Base-by-base conservation (phyloP, 371 early-diverging fungal genomes). In the Basidiobolus meristosporus region DNA sequence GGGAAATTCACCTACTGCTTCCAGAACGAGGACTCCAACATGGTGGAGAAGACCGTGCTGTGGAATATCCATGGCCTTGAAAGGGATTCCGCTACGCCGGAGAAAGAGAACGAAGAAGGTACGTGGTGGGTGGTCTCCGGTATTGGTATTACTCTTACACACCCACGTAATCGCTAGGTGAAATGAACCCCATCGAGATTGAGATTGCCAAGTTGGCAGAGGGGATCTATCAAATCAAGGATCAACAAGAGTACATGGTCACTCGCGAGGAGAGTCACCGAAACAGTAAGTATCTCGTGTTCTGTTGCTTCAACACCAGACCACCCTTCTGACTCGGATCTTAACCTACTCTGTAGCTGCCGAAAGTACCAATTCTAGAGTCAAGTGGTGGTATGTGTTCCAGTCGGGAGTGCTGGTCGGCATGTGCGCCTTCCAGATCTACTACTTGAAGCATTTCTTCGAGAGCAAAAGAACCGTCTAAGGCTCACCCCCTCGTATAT, bases 1-100 rank as follows among this genome's bases (percentile, higher is more conserved):
- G n/a, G n/a, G n/a, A n/a, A n/a, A n/a, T n/a, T n/a, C n/a, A 60
- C 60, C 15, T 84, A 77, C 53, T 84, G 85, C 59, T 82, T 84
- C 58, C n/a, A n/a, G n/a, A n/a, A n/a, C n/a, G n/a, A n/a, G n/a
- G n/a, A n/a, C n/a, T n/a, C n/a, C n/a, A n/a, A n/a, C n/a, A n/a
- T n/a, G n/a, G n/a, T n/a, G n/a, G n/a, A n/a, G n/a, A n/a, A n/a
- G n/a, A n/a, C n/a, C n/a, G n/a, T n/a, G n/a, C n/a, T n/a, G n/a
- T n/a, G n/a, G n/a, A n/a, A n/a, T n/a, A n/a, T n/a, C n/a, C n/a
- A n/a, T n/a, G n/a, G n/a, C n/a, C n/a, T n/a, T n/a, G n/a, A n/a
- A n/a, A n/a, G n/a, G n/a, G n/a, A n/a, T n/a, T n/a, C n/a, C n/a
- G n/a, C n/a, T n/a, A n/a, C n/a, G n/a, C n/a, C n/a, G n/a, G n/a